These are phyloP conservation scores for Nannizzia gypsea DNA, from an alignment of 2,329 filamentous ascomycete species.

Conservation along the genomic window DNA sequence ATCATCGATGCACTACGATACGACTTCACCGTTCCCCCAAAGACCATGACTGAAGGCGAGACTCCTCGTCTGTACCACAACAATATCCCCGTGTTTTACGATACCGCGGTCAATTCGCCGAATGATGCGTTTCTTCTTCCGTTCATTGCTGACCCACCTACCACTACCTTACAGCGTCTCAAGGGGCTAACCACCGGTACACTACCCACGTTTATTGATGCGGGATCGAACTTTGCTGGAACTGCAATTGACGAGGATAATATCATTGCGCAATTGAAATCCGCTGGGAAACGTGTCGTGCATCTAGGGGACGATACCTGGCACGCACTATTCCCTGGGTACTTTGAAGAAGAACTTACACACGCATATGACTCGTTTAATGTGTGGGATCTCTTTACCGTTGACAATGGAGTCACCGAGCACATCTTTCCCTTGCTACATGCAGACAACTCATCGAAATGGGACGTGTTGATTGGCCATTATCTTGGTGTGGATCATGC, in stretches of 20 bases:
- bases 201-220: slow-evolving; percentile 84
- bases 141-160: slow-evolving; percentile 95
- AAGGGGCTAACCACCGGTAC: slow-evolving; percentile 94
- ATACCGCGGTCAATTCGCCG: slow-evolving; percentile 62
- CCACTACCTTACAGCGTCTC: slow-evolving; percentile 78
- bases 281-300: slow-evolving; percentile 63
- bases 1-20: slow-evolving; percentile 90
- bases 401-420: slow-evolving; percentile 87
- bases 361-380: slow-evolving; percentile 93
- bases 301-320: slow-evolving; percentile 98
- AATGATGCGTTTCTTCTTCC: slow-evolving; percentile 79
- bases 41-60: slow-evolving; percentile 35
- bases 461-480: slow-evolving; percentile 93
- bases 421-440: slow-evolving; percentile 70
- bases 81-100: slow-evolving; percentile 74
- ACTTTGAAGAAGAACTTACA: slow-evolving; percentile 79
- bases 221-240: slow-evolving; percentile 89
- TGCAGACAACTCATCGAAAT: slow-evolving; percentile 52
- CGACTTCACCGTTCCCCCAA: slow-evolving; percentile 82
- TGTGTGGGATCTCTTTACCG: slow-evolving; percentile 93
- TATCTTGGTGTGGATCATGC: slow-evolving; percentile 94
- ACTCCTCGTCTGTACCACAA: slow-evolving; percentile 63
- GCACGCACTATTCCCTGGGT: slow-evolving; percentile 84
- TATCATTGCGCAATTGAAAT: slow-evolving; percentile 51
- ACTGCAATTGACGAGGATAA: slow-evolving; percentile 93